A percentile compares a stretch with the other conserved stretches of the same genome.
Evolutionary conservation across 768 basidiomycete species (phyloP).

Genomic region (Pulveroboletus frians): DNA sequence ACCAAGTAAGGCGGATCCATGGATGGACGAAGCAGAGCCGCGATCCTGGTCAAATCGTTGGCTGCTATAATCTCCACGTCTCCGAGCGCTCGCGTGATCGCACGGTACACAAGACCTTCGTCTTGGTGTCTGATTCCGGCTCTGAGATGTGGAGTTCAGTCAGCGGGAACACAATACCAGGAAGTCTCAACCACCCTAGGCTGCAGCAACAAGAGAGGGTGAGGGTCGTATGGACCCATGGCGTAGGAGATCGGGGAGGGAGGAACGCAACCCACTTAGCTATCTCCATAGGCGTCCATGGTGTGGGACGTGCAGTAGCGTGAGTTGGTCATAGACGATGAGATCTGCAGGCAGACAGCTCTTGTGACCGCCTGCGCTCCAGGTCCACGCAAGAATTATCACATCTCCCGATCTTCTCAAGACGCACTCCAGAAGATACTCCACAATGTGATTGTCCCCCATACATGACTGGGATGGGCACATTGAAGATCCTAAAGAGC

Average conservation of each 20-base stretch:
- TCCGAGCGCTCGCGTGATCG: neutral
- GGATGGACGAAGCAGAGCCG: neutral
- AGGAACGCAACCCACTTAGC: neutral
- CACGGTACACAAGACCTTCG: neutral
- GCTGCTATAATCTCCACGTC: conserved; percentile 4
- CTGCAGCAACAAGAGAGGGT: neutral
- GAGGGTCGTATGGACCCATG: too few species aligned
- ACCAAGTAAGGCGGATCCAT: too few species aligned
- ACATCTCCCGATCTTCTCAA: too few species aligned
- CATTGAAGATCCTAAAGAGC: too few species aligned
- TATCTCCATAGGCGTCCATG: neutral
- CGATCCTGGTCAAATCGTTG: neutral
- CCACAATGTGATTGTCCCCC: too few species aligned
- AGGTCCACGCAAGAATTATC: too few species aligned
- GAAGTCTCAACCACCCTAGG: neutral
- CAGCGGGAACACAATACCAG: neutral
- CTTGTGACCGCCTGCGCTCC: too few species aligned
- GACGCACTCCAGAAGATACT: too few species aligned
- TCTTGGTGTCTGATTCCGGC: neutral
- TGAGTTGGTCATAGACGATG: too few species aligned
- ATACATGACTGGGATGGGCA: too few species aligned
- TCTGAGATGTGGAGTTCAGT: neutral
- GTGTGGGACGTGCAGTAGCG: neutral
- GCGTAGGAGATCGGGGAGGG: too few species aligned
- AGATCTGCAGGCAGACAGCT: too few species aligned